Base-by-base conservation (phyloP, 352 stramenopile genomes). In the Phytophthora capsici region DNA sequence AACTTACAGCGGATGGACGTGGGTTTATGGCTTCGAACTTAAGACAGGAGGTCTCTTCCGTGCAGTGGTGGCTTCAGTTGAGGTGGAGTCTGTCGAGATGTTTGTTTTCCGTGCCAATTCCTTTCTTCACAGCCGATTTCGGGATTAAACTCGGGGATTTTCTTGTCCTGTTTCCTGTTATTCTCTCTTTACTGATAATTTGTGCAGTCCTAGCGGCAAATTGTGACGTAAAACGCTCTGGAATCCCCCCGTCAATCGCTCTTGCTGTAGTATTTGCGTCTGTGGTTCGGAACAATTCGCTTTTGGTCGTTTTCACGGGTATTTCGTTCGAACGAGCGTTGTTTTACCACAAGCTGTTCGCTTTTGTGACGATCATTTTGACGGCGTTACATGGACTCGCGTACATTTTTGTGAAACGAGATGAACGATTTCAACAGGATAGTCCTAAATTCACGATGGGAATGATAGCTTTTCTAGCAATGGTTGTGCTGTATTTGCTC, bases 291-390 rank as follows among this genome's bases (percentile, higher is more conserved):
- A 84, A 88, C 64, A 85, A 84, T 55, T 71, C 72, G 22, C 37
- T 82, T 25, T 40, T 85, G 13, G 50, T 80, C 7, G 17, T 48
- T 1, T 23, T 67, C 12, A 78, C 73, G 8, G 78, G 67, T 5
- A 56, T 88, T 17, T 73, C 76, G 0, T 88, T 82, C 41, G 76
- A 84, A 30, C 66, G 78, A 13, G 68, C 68, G 23, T 34, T 85
- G 8, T 64, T 82, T 6, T 84, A 85, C 40, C 78, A 84, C 69
- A 83, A 80, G 25, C 45, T 82, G 3, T 75, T 78, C n/a, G 67
- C 61, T 1, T 50, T 77, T 22, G 49, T 82, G 19, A 56, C 64
- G 19, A 63, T 80, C 25, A 32, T 80, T 30, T 54, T 81, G n/a
- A 25, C 63, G 6, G 51, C 6, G 0, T 38, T 85, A 20, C 76